Base-by-base conservation (phyloP, 2,329 filamentous ascomycete genomes). In the Alternaria metachromatica region DNA sequence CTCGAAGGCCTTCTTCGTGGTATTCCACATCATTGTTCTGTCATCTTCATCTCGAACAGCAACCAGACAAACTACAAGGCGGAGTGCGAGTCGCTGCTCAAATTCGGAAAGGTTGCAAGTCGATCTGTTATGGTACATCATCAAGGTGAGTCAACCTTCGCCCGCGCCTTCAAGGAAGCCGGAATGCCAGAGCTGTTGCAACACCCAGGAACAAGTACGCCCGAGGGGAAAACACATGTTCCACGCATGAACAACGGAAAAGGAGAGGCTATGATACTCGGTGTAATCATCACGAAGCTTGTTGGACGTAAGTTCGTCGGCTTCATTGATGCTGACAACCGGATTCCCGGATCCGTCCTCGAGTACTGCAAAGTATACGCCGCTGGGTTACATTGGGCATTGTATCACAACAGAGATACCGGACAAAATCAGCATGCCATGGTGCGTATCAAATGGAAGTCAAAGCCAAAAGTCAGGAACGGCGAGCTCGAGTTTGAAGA, bases 391-490 rank as follows among this genome's bases (percentile, higher is more conserved):
- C 48, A 65, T 44, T 58, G 63, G 25, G 66, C 62, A n/a, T 33
- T 30, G 64, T 58, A 13, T 33, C 28, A 4, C 49, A 64, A 46
- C 5, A 18, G 37, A 26, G 6, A 18, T 26, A 13, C n/a, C 13
- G 5, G 20, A n/a, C 21, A 30, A 6, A 4, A 60, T 6, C n/a
- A 48, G 4, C 55, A 66, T n/a, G 43, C 60, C 5, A 71, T 69
- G 68, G 59, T 71, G 7, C 64, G 67, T 21, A 66, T 71, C 43
- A 69, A 71, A 49, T 69, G 67, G 67, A 69, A 63, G 13, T 69
- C 65, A 0, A 71, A 69, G 46, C 60, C 65, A 10, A 71, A 69
- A 49, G 58, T 69, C 18, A 25, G 48, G 13, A 58, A 66, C 8
- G 54, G 50, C 6, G 53, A 61, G 45, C 60, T 71, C 3, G 59